A percentile compares a stretch with the other conserved stretches of the same genome.
These are phyloP conservation scores for Glycine soja DNA, from an alignment of 306 rosid genomes.

Conservation along the genomic window DNA sequence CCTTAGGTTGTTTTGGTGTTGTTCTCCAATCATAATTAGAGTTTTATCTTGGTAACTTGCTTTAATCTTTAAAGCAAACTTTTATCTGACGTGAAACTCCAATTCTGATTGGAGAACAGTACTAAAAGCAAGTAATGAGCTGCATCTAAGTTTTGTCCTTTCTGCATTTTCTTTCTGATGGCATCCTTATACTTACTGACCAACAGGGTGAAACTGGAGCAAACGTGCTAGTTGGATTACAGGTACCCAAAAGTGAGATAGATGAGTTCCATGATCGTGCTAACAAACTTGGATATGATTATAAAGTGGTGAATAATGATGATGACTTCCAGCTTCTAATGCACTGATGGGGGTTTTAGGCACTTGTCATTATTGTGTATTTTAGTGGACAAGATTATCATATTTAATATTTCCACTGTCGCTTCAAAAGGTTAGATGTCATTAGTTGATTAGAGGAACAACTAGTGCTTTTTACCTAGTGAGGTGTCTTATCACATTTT, in stretches of 20 bases:
- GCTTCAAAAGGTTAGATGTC: not conserved
- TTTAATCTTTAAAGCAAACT: no score
- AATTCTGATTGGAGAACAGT: not conserved
- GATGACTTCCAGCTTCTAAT: slow-evolving; percentile 70
- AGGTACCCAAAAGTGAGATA: slow-evolving; percentile 65
- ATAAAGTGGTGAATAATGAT: slow-evolving; percentile 67
- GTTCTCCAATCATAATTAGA: not conserved
- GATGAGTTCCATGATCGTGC: slow-evolving; percentile 68
- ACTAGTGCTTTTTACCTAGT: not conserved
- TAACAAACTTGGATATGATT: slow-evolving; percentile 70
- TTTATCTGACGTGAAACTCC: not conserved
- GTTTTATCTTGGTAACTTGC: not conserved
- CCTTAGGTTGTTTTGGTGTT: not conserved
- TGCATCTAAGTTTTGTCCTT: not conserved
- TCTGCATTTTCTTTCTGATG: slow-evolving; percentile 27
- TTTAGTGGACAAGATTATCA: not conserved
- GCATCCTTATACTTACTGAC: slow-evolving; percentile 11
- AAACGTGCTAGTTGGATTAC: slow-evolving; percentile 86
- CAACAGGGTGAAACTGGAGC: slow-evolving; percentile 90
- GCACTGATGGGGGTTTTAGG: slow-evolving; percentile 54
- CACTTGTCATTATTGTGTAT: slow-evolving; percentile 4
- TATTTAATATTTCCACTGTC: slow-evolving; percentile 14
- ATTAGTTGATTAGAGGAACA: slow-evolving; percentile 28
- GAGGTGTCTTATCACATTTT: not conserved
- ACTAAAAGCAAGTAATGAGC: not conserved